Conservation (phyloP, 352 stramenopile genomes). For the Globisporangium radiosum region DNA sequence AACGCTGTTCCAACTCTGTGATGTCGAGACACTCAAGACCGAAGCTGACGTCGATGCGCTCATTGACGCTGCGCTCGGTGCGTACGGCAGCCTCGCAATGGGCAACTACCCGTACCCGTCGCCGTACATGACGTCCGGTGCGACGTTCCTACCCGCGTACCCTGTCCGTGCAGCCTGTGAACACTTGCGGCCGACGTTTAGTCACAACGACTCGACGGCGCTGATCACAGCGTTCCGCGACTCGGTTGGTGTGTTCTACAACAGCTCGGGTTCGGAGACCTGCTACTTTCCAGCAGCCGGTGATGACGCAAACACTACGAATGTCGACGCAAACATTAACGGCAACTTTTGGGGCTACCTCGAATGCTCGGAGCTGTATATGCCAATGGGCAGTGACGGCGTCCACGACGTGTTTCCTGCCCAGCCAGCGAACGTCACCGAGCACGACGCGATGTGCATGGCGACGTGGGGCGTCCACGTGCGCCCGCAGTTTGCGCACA, state of each 20-base stretch:
- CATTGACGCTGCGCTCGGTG: constrained; percentile 55
- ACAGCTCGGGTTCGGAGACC: constrained; percentile 42
- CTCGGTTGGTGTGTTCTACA: constrained; percentile 71
- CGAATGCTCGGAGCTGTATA: constrained; percentile 42
- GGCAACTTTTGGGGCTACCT: constrained; percentile 9
- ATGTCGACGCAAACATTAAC: neutral
- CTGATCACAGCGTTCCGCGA: constrained; percentile 52
- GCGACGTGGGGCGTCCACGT: constrained; percentile 36
- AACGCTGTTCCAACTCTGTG: constrained; percentile 45
- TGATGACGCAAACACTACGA: neutral
- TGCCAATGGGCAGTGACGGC: constrained; percentile 35
- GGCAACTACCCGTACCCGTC: constrained; percentile 95
- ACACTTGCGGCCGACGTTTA: constrained; percentile 37
- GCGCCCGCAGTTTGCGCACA: constrained; percentile 34
- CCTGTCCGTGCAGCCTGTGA: constrained; percentile 86
- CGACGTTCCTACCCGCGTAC: constrained; percentile 81
- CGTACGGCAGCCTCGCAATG: constrained; percentile 93
- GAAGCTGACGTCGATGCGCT: constrained; percentile 41
- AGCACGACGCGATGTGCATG: constrained; percentile 28
- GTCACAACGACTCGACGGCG: constrained; percentile 18
- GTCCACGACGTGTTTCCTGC: constrained; percentile 32
- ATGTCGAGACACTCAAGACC: constrained; percentile 29
- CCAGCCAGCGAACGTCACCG: constrained; percentile 15
- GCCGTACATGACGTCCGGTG: constrained; percentile 89
- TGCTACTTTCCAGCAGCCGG: constrained; percentile 27